phyloP scores from a whole-genome alignment of 2,329 filamentous ascomycete species.

The Pseudogymnoascus sp. region DNA sequence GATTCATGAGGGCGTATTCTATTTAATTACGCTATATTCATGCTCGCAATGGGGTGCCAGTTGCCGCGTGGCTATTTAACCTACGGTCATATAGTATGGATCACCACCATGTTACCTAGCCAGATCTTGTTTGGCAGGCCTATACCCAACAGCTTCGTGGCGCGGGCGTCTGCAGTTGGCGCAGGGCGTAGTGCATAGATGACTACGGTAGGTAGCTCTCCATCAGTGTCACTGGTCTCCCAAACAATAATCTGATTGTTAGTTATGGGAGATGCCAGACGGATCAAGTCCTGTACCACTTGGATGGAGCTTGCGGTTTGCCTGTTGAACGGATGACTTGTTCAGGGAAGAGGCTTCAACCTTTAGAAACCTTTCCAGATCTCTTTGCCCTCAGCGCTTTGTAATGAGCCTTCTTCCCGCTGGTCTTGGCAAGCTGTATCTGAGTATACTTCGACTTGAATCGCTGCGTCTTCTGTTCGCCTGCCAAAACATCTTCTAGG shows the following conservation, averaged over 20 bases:
- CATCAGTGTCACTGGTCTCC: constrained; percentile 2
- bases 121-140: not conserved
- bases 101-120: constrained; percentile 4
- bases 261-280: not conserved
- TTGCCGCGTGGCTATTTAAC: constrained; percentile 5
- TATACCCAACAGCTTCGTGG: not conserved
- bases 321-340: not conserved
- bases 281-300: constrained; percentile 8
- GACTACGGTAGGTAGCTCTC: not conserved
- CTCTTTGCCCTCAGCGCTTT: constrained; percentile 64
- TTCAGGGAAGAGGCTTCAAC: constrained; percentile 13
- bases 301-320: constrained; percentile 1
- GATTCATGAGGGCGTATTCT: constrained; percentile 2
- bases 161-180: not conserved
- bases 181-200: not conserved
- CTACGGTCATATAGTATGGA: constrained; percentile 5
- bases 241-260: constrained; percentile 5
- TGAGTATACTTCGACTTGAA: constrained; percentile 85
- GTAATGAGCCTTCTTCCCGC: constrained; percentile 85
- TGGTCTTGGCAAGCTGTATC: constrained; percentile 74
- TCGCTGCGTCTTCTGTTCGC: constrained; percentile 57
- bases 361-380: constrained; percentile 20
- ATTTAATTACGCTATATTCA: constrained; percentile 3
- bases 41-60: not conserved
- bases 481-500: constrained; percentile 72